Evolutionary conservation across 768 basidiomycete genomes (phyloP).

Genomic region (Thelephora ganbajun): DNA sequence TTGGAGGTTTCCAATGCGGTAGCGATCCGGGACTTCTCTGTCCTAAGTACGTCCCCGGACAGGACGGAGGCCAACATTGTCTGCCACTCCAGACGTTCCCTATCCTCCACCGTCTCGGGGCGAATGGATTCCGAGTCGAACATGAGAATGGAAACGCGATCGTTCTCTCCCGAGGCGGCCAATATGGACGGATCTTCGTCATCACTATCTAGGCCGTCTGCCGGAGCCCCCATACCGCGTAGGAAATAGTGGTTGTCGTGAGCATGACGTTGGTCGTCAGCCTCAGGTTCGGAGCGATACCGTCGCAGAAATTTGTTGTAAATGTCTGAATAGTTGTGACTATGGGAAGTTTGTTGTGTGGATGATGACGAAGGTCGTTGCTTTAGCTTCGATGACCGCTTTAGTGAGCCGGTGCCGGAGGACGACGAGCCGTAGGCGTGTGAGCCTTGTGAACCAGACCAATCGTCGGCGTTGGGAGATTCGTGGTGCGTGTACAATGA

Average conservation of each 20-base stretch:
- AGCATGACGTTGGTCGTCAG: constrained; percentile 57
- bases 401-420: constrained; percentile 8
- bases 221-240: constrained; percentile 50
- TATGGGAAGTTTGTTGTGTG: constrained; percentile 13
- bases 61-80: constrained; percentile 89
- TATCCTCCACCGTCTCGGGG: constrained; percentile 58
- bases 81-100: constrained; percentile 89
- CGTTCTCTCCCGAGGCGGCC: constrained; percentile 27
- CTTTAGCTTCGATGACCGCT: constrained; percentile 15
- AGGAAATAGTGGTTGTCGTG: constrained; percentile 78
- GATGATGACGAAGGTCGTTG: constrained; percentile 18
- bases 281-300: constrained; percentile 51
- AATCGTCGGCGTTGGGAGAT: constrained; percentile 34
- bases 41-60: constrained; percentile 85
- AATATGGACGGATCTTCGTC: constrained; percentile 50
- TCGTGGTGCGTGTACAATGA: constrained; percentile 55
- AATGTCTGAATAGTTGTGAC: constrained; percentile 36
- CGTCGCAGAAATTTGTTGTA: constrained; percentile 72
- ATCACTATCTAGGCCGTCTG: constrained; percentile 61
- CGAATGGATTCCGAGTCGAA: constrained; percentile 51
- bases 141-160: constrained; percentile 36
- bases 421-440: constrained; percentile 9
- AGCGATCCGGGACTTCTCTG: constrained; percentile 88
- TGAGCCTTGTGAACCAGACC: constrained; percentile 27
- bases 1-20: constrained; percentile 56